phyloP scores from a whole-genome alignment of 1,284 basidiomycete genomes.

The Cryptococcus jaspeensis region DNA sequence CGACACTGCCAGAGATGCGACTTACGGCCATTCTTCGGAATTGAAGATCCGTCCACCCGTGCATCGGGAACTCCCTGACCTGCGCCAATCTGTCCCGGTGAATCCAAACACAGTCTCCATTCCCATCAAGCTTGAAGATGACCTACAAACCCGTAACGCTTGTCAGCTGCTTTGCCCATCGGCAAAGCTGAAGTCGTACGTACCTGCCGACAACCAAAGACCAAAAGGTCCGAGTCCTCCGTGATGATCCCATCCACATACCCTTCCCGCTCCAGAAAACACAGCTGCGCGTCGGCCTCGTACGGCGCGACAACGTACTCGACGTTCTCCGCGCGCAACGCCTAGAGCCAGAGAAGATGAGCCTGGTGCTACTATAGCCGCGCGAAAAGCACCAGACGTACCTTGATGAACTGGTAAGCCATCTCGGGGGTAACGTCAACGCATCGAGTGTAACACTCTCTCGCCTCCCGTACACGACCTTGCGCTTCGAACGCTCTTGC shows the following conservation, averaged over 20 bases:
- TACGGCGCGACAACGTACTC: slow-evolving; percentile 94
- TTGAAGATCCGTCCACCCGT: slow-evolving; percentile 84
- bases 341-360: slow-evolving; percentile 55
- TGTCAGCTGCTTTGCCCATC: not conserved
- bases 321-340: slow-evolving; percentile 72
- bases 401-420: slow-evolving; percentile 97
- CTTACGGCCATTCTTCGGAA: slow-evolving; percentile 83
- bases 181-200: slow-evolving; percentile 39
- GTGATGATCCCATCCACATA: slow-evolving; percentile 91
- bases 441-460: slow-evolving; percentile 86
- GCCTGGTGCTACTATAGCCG: not conserved
- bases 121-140: slow-evolving; percentile 77
- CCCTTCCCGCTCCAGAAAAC: slow-evolving; percentile 80
- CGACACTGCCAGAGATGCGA: not conserved
- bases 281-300: slow-evolving; percentile 96
- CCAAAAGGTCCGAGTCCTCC: slow-evolving; percentile 96
- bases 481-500: slow-evolving; percentile 73
- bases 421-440: slow-evolving; percentile 95
- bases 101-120: slow-evolving; percentile 75
- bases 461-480: slow-evolving; percentile 74
- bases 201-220: slow-evolving; percentile 87
- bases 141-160: slow-evolving; percentile 29
- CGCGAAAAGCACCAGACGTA: slow-evolving; percentile 39
- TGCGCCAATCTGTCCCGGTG: slow-evolving; percentile 72
- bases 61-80: slow-evolving; percentile 71